phyloP scores from a whole-genome alignment of 495 filamentous ascomycete species.

The Aspergillus heteromorphus region DNA sequence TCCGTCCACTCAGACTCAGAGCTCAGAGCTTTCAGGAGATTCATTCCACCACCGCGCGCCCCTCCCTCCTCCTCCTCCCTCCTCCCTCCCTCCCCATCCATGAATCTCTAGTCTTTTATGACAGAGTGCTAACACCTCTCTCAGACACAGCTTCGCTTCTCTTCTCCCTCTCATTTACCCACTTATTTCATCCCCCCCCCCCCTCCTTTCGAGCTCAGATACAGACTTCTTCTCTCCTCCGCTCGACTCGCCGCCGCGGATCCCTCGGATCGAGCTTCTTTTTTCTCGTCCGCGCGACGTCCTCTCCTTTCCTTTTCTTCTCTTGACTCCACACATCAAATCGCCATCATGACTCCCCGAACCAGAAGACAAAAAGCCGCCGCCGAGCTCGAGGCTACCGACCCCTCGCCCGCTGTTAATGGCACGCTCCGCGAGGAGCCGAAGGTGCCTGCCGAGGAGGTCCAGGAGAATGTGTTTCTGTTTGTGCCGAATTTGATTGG shows the following conservation, averaged over 20 bases:
- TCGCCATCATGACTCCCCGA: constrained; percentile 34
- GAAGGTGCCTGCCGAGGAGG: constrained; percentile 31
- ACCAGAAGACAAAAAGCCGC: constrained; percentile 43
- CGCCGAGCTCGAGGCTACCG: constrained; percentile 30
- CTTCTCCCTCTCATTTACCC: too few species aligned
- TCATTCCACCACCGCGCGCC: too few species aligned
- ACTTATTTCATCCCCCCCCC: too few species aligned
- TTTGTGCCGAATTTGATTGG: constrained; percentile 94
- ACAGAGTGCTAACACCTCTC: neutral
- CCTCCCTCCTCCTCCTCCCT: neutral
- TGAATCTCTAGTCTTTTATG: too few species aligned
- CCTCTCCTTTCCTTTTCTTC: neutral
- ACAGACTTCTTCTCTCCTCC: neutral
- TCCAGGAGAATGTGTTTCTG: constrained; percentile 85
- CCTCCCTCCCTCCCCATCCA: neutral
- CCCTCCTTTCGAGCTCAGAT: neutral
- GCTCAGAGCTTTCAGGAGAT: neutral
- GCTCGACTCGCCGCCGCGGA: constrained; percentile 3
- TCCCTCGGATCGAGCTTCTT: constrained; percentile 15
- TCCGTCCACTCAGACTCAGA: neutral
- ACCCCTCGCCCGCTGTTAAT: constrained; percentile 28
- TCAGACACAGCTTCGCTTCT: too few species aligned
- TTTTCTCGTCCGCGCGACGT: constrained; percentile 7
- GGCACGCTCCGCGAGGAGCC: constrained; percentile 25
- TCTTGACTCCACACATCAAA: neutral